Conservation (phyloP, 208 protist genomes). For the Borovskyia barvae region DNA sequence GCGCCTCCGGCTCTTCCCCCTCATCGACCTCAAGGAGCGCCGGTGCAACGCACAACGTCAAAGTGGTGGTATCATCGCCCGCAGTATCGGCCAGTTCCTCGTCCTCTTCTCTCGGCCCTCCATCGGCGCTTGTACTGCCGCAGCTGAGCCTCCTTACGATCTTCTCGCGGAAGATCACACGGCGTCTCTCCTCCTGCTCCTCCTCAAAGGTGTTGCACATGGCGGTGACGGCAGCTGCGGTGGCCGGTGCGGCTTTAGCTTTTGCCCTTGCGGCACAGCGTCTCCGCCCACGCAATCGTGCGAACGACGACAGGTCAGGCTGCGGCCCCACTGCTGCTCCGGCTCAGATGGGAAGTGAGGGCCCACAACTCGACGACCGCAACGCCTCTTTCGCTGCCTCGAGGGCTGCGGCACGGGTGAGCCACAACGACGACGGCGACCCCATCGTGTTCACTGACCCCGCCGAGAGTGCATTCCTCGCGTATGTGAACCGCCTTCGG, state of each 20-base stretch:
- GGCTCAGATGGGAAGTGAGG: too few relatives aligned
- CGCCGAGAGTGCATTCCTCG: constrained; percentile 41
- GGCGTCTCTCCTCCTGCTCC: neutral
- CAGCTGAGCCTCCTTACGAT: constrained; percentile 9
- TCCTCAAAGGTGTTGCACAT: too few relatives aligned
- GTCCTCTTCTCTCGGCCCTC: neutral
- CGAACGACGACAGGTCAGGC: too few relatives aligned
- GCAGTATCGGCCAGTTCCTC: too few relatives aligned
- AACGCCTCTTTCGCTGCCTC: too few relatives aligned
- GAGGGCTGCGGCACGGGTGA: too few relatives aligned
- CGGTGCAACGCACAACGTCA: neutral
- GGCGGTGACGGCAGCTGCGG: neutral
- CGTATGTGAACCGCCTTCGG: constrained; percentile 32
- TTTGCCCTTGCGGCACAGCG: too few relatives aligned
- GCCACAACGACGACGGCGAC: constrained; percentile 22
- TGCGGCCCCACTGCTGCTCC: too few relatives aligned
- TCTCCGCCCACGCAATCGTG: too few relatives aligned
- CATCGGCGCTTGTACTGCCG: neutral
- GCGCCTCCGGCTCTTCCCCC: neutral
- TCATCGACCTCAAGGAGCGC: neutral
- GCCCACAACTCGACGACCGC: too few relatives aligned
- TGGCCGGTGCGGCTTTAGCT: neutral
- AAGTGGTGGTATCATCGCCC: neutral
- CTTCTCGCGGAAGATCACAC: neutral
- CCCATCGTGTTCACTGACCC: constrained; percentile 53